Percentiles rank a stretch among this genome's conserved stretches.
Evolutionary conservation across 345 rosid species (phyloP).

Genomic region (Litchi chinensis): DNA sequence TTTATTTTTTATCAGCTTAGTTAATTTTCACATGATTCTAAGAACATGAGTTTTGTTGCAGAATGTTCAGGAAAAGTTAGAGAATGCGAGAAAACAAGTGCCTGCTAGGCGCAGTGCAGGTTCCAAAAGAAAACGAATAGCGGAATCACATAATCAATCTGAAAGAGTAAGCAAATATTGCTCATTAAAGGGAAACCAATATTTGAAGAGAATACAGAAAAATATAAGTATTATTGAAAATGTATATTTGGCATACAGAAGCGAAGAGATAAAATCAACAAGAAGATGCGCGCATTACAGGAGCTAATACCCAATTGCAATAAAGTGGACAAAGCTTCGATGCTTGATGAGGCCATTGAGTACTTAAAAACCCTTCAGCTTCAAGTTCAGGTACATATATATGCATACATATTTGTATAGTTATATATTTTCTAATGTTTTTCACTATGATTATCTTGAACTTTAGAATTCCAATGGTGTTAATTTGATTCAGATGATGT

Average conservation of each 20-base stretch:
- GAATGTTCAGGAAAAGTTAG: conserved; percentile 37
- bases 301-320: conserved; percentile 70
- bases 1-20: not conserved
- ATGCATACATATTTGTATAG: not conserved
- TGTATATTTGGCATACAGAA: conserved; percentile 37
- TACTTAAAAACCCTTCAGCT: conserved; percentile 67
- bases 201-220: too few relatives aligned
- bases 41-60: conserved; percentile 26
- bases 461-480: conserved; percentile 4
- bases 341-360: conserved; percentile 73
- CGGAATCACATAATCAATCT: conserved; percentile 40
- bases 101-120: conserved; percentile 25
- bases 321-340: conserved; percentile 66
- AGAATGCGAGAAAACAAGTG: conserved; percentile 28
- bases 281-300: conserved; percentile 65
- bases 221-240: not conserved
- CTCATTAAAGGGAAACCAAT: not conserved
- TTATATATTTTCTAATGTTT: not conserved
- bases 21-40: not conserved
- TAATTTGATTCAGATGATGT: conserved; percentile 53
- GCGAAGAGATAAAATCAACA: conserved; percentile 62
- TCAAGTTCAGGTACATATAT: conserved; percentile 65
- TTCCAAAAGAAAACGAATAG: conserved; percentile 37
- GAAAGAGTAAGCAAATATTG: conserved; percentile 46
- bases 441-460: not conserved